phyloP scores from a whole-genome alignment of 179 eudicot genomes.

The Beta lomatogona region DNA sequence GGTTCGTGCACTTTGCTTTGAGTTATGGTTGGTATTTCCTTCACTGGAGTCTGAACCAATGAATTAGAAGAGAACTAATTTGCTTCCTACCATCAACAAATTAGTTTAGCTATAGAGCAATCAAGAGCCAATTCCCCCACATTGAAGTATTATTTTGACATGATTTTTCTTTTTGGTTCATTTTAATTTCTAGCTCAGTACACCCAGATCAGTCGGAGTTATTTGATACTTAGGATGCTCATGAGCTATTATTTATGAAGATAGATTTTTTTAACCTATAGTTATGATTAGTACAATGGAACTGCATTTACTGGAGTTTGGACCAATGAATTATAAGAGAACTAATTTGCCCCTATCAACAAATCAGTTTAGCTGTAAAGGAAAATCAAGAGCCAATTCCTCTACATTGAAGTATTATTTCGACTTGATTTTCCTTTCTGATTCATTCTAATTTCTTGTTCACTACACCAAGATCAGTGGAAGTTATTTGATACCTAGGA shows the following conservation, averaged over 20 bases:
- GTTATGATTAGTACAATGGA: conserved; percentile 13
- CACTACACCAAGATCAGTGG: not conserved
- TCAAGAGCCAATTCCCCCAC: not conserved
- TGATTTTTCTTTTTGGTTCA: not conserved
- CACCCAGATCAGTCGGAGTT: not conserved
- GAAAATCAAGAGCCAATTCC: not conserved
- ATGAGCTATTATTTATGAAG: not conserved
- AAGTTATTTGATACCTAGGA: not conserved
- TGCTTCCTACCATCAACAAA: not conserved
- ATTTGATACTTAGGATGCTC: not conserved
- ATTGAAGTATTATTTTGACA: conserved; percentile 1
- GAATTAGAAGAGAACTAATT: not conserved
- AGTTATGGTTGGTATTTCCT: not conserved
- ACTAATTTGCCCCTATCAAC: not conserved
- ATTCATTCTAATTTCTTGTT: too few relatives aligned
- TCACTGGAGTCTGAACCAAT: not conserved
- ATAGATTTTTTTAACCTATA: conserved; percentile 39
- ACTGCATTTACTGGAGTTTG: not conserved
- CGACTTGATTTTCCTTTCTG: not conserved
- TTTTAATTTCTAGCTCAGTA: too few relatives aligned
- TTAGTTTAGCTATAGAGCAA: conserved; percentile 1
- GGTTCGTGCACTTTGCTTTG: not conserved
- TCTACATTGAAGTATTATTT: not conserved
- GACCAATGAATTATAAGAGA: not conserved
- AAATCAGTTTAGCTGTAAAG: not conserved